Evolutionary conservation across 352 stramenopile genomes (phyloP), one percentile per base, ranked within the genome.

Genomic region (Phytophthora foliorum): DNA sequence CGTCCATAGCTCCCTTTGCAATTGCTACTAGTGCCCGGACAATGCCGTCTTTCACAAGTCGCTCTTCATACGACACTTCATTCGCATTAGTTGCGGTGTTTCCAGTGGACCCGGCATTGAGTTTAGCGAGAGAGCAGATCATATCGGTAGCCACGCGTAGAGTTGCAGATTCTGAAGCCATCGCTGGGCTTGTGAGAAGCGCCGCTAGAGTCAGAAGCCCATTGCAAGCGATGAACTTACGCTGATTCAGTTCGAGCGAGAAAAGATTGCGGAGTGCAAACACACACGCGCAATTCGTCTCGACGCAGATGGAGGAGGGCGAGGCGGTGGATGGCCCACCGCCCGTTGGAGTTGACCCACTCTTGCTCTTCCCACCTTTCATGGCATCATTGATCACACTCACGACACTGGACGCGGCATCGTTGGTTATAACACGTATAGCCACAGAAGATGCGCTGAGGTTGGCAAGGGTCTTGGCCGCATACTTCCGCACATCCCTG

Each of bases 191-290:
- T 4, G 69, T 69, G 6, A 94, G 76, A 9, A 94, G 78, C 7
- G 79, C 71, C 0, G 86, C 86, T 16, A 95, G 72, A 17, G 87
- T 95, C 25, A 76, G 72, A 17, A 95, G 69, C 6, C 88, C 86
- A 50, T 88, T 81, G 45, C 72, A 79, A 21, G 73, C 73, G 16
- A 94, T 84, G 41, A 95, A 90, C 21, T 80, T 80, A 41, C 77
- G 74, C 44, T 92, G 74, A 54, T 94, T 95, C n/a, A 53, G 45
- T 16, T 64, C 57, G 6, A 82, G 55, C 3, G 80, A 84, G 45
- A 95, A 84, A 27, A 95, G 70, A 41, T 95, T 95, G 31, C 84
- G 84, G 10, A 95, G 69, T n/a, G 81, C 62, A 32, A 92, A 86
- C 4, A 95, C 86, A 32, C 88, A 91, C 0, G 82, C 62, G 11